These are phyloP conservation scores for Aspergillus calidoustus DNA, from an alignment of 2,329 filamentous ascomycete species.

Conservation along the genomic window DNA sequence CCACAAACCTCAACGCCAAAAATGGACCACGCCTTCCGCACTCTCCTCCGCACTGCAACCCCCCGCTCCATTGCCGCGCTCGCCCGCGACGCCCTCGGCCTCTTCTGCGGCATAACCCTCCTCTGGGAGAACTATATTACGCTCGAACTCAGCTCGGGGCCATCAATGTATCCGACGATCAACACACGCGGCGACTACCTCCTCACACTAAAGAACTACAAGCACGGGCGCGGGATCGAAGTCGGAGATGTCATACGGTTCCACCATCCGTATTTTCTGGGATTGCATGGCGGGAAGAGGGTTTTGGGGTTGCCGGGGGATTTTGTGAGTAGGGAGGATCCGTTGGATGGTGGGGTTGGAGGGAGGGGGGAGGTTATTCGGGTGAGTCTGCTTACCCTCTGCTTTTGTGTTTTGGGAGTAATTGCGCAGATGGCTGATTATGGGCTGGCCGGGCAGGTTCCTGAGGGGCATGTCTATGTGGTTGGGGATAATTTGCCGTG, in stretches of 20 bases:
- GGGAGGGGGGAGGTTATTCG: conserved; percentile 48
- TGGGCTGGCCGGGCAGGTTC: conserved; percentile 62
- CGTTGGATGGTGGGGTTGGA: conserved; percentile 38
- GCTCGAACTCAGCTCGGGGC: conserved; percentile 66
- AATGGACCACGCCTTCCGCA: conserved; percentile 17
- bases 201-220: conserved; percentile 69
- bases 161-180: conserved; percentile 90
- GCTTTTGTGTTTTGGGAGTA: background rate
- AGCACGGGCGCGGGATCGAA: conserved; percentile 66
- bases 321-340: conserved; percentile 54
- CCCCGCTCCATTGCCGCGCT: conserved; percentile 32
- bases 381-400: conserved; percentile 47
- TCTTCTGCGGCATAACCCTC: conserved; percentile 43
- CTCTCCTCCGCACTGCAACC: background rate
- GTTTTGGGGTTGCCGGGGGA: conserved; percentile 73
- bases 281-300: conserved; percentile 73
- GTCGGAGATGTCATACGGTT: conserved; percentile 89
- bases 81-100: conserved; percentile 37
- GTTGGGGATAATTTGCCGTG: conserved; percentile 83
- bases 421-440: background rate
- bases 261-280: conserved; percentile 70
- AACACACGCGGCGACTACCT: conserved; percentile 69
- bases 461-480: conserved; percentile 89
- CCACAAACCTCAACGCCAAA: background rate
- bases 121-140: conserved; percentile 64